Percentiles rank a stretch among this genome's conserved stretches.
Evolutionary conservation across 371 early-diverging fungal species (phyloP).

Genomic region (Mucor plumbeus): DNA sequence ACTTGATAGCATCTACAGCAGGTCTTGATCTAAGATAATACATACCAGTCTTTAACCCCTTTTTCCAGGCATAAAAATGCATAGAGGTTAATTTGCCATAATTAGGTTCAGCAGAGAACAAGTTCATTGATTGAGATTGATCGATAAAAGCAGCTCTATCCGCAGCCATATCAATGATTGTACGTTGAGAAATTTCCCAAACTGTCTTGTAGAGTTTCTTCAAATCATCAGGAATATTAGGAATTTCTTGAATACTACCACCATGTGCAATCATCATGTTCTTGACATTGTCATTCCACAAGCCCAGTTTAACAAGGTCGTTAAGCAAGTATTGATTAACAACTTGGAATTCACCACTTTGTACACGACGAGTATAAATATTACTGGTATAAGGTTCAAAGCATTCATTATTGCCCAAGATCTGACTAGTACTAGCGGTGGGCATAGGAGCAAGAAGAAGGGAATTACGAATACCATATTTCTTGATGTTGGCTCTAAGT

Average conservation of each 20-base stretch:
- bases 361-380: constrained; percentile 97
- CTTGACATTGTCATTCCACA: constrained; percentile 98
- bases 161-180: constrained; percentile 85
- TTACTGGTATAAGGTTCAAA: constrained; percentile 99
- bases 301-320: constrained; percentile 90
- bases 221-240: constrained; percentile 89
- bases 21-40: constrained; percentile 99
- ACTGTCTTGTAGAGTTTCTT: constrained; percentile 98
- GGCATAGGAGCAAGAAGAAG: constrained; percentile 99
- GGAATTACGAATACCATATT: constrained; percentile 97
- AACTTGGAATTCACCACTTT: constrained; percentile 99
- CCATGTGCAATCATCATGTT: constrained; percentile 97
- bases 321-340: constrained; percentile 97
- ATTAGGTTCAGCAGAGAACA: constrained; percentile 93
- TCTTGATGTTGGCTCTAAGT: constrained; percentile 83
- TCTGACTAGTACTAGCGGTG: constrained; percentile 99
- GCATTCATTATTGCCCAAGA: constrained; percentile 99
- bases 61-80: constrained; percentile 99
- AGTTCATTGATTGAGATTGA: constrained; percentile 98
- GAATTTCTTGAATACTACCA: constrained; percentile 88
- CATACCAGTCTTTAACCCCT: constrained; percentile 99
- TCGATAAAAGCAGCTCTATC: constrained; percentile 99
- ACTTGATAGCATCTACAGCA: constrained; percentile 98
- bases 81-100: constrained; percentile 95
- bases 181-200: constrained; percentile 97